phyloP scores from a whole-genome alignment of 2,329 filamentous ascomycete genomes.

The Botrytis hyacinthi region DNA sequence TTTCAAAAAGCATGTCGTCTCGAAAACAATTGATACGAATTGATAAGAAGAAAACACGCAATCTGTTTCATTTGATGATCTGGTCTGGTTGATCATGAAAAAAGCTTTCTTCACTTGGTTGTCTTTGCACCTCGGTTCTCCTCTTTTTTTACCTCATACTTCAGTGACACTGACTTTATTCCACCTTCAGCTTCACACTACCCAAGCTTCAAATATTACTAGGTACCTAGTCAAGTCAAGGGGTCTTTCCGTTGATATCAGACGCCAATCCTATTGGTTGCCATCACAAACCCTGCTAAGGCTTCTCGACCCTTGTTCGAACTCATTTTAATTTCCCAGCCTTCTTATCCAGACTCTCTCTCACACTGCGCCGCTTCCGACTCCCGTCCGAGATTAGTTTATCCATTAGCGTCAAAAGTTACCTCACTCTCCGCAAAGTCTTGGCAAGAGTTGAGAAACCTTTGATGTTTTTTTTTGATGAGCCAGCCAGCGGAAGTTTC shows the following conservation, averaged over 20 bases:
- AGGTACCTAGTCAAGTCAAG: not conserved
- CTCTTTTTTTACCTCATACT: not conserved
- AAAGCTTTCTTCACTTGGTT: not conserved
- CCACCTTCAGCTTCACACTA: not conserved
- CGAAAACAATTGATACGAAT: not conserved
- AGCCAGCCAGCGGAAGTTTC: not conserved
- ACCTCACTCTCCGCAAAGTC: not conserved
- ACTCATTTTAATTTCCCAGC: not conserved
- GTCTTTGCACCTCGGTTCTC: conserved; percentile 5
- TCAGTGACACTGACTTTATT: not conserved
- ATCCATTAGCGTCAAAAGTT: not conserved
- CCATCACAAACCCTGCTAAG: not conserved
- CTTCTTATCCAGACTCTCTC: not conserved
- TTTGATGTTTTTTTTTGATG: not conserved
- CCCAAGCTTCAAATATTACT: not conserved
- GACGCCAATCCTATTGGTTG: not conserved
- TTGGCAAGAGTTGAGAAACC: not conserved
- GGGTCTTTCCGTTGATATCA: not conserved
- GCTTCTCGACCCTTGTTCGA: not conserved
- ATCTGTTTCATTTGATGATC: not conserved
- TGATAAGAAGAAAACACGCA: not conserved
- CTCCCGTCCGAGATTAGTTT: conserved; percentile 2
- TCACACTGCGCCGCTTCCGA: conserved; percentile 3
- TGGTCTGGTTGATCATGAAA: not conserved
- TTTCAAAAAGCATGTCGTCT: not conserved